Evolutionary conservation across 768 basidiomycete species (phyloP).

Genomic region (Phanerochaete sordida): DNA sequence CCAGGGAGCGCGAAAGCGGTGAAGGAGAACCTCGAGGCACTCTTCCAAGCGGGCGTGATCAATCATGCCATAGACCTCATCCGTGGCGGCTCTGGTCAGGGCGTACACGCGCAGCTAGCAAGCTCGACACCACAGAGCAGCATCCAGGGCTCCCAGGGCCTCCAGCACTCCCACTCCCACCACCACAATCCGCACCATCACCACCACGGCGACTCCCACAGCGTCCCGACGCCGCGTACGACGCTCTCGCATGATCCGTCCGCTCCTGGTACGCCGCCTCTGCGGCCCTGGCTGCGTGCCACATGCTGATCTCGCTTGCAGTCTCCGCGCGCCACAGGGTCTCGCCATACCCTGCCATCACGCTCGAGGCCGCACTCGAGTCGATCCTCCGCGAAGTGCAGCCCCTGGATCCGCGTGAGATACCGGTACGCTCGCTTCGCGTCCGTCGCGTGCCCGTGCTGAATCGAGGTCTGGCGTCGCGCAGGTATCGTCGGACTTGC

Average conservation of each 20-base stretch:
- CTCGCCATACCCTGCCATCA: constrained; percentile 74
- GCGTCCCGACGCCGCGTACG: constrained; percentile 52
- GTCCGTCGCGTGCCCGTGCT: background rate
- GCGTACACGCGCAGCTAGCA: constrained; percentile 52
- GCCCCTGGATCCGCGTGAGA: constrained; percentile 35
- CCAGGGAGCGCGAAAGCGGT: constrained; percentile 88
- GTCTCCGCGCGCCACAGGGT: constrained; percentile 68
- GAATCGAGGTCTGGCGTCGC: background rate
- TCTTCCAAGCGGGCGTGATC: constrained; percentile 56
- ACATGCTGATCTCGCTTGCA: background rate
- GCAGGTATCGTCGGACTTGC: constrained; percentile 58
- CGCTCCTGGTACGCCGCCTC: constrained; percentile 49
- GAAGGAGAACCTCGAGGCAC: constrained; percentile 65
- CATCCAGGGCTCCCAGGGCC: constrained; percentile 12
- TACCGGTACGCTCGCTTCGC: constrained; percentile 37
- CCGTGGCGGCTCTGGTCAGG: constrained; percentile 60
- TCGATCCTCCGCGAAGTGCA: constrained; percentile 48
- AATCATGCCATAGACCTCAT: constrained; percentile 73
- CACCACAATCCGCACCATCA: constrained; percentile 32
- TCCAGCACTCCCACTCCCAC: constrained; percentile 17
- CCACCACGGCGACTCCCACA: constrained; percentile 32
- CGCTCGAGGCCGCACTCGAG: constrained; percentile 60
- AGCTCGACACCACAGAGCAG: constrained; percentile 21
- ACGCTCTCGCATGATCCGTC: constrained; percentile 67
- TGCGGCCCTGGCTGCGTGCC: background rate